Evolutionary conservation across 2,329 filamentous ascomycete species (phyloP).

Genomic region (Tolypocladium tundrense): DNA sequence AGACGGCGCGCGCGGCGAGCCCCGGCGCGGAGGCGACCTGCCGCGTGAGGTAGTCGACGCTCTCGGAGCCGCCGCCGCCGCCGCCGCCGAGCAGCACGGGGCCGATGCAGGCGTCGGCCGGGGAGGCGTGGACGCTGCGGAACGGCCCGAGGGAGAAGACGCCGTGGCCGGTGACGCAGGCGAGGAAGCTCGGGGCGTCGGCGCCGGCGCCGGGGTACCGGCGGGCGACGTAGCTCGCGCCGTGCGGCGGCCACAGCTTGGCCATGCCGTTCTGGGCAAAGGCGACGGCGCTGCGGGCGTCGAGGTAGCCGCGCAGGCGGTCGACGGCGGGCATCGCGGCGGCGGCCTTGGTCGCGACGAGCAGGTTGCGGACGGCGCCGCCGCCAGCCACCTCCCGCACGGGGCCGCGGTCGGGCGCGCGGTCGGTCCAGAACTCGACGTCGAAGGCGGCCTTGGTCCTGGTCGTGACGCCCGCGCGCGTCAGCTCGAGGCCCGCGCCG

Average conservation of each 20-base stretch:
- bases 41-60: constrained; percentile 26
- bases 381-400: constrained; percentile 29
- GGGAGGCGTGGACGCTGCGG: constrained; percentile 40
- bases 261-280: constrained; percentile 89
- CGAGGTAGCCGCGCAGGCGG: constrained; percentile 50
- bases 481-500: constrained; percentile 33
- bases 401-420: constrained; percentile 24
- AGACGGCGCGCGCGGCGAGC: constrained; percentile 29
- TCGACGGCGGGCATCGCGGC: constrained; percentile 53
- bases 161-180: constrained; percentile 53
- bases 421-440: constrained; percentile 45
- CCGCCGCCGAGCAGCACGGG: constrained; percentile 25
- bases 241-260: constrained; percentile 44
- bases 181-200: constrained; percentile 56
- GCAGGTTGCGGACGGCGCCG: constrained; percentile 54
- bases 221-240: constrained; percentile 28
- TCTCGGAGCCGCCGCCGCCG: not conserved
- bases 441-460: constrained; percentile 28
- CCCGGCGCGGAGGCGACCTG: constrained; percentile 31
- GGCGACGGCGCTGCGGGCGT: constrained; percentile 58
- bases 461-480: constrained; percentile 20
- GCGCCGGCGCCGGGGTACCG: constrained; percentile 24
- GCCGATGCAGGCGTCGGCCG: constrained; percentile 37
- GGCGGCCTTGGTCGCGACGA: constrained; percentile 68
- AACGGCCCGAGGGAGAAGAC: constrained; percentile 41